A percentile compares a stretch with the other conserved stretches of the same genome.
These are phyloP conservation scores for Celoporthe dispersa DNA, from an alignment of 2,329 filamentous ascomycete species.

Conservation along the genomic window DNA sequence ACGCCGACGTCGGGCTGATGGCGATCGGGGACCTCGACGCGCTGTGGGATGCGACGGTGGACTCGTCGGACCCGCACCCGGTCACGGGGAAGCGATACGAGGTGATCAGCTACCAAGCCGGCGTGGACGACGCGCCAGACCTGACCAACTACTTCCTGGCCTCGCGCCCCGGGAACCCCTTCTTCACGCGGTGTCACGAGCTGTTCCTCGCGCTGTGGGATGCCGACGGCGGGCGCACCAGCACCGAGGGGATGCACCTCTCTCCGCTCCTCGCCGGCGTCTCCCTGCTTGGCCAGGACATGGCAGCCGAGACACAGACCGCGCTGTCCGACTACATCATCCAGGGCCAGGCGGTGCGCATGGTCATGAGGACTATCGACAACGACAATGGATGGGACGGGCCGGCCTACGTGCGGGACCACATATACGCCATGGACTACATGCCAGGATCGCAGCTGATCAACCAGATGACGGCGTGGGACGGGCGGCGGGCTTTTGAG, in stretches of 20 bases:
- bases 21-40: slow-evolving; percentile 61
- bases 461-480: slow-evolving; percentile 57
- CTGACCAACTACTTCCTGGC: slow-evolving; percentile 56
- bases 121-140: slow-evolving; percentile 38
- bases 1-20: slow-evolving; percentile 60
- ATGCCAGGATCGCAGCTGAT: slow-evolving; percentile 56
- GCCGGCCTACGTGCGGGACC: slow-evolving; percentile 52
- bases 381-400: slow-evolving; percentile 57
- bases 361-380: slow-evolving; percentile 58
- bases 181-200: slow-evolving; percentile 52
- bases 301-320: slow-evolving; percentile 44
- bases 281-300: slow-evolving; percentile 43
- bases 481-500: slow-evolving; percentile 52
- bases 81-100: slow-evolving; percentile 46
- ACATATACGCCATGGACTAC: slow-evolving; percentile 55
- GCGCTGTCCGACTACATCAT: slow-evolving; percentile 61
- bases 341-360: slow-evolving; percentile 56
- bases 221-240: slow-evolving; percentile 44
- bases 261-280: slow-evolving; percentile 52
- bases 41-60: slow-evolving; percentile 56
- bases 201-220: slow-evolving; percentile 59
- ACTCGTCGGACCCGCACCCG: slow-evolving; percentile 38
- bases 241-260: slow-evolving; percentile 55
- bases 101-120: slow-evolving; percentile 51
- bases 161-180: slow-evolving; percentile 44